Base-by-base conservation (phyloP, 768 basidiomycete species). In the Russula abietina region DNA sequence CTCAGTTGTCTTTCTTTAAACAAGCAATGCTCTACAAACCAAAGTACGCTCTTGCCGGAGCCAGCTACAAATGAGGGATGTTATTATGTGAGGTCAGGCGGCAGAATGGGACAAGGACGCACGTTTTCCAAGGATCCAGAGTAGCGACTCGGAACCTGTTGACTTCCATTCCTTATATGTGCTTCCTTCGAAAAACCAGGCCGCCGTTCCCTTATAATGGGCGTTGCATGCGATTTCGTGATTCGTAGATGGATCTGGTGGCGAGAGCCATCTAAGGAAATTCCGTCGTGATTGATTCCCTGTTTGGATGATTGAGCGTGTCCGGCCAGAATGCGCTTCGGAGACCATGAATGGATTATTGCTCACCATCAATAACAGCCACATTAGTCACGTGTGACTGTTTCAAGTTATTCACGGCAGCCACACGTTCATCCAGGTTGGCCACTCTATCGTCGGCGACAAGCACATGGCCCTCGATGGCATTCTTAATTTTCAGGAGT, bases 51-150 rank as follows among this genome's bases (percentile, higher is more conserved):
- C 38, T 62, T 62, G 2, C 61, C 61, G 7, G 61, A 50, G 24
- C 61, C 61, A n/a, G 54, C 61, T 59, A 41, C n/a, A 11, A 3
- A 17, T 0, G 26, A 28, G 12, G 19, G 3, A 36, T 36, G 12
- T 36, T 14, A 36, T 12, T 36, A 36, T 11, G 36, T 28, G 9
- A 2, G 8, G 19, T 56, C 26, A 22, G 32, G 7, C 12, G 11
- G 3, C 17, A 28, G 38, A 9, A 36, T 24, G 22, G 24, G 36
- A 55, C 24, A 30, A 7, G 19, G 22, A 12, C 54, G 1, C 24
- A 62, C 55, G 54, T 24, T 57, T 57, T 36, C 61, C 61, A 7
- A 50, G 48, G 7, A 62, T 28, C 55, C 55, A 62, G 22, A 56
- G 38, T 4, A 62, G 55, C 1, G 59, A 53, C 11, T 36, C 36